These are phyloP conservation scores for Chimonanthus praecox DNA, from an alignment of 164 flowering plant genomes.

Conservation along the genomic window DNA sequence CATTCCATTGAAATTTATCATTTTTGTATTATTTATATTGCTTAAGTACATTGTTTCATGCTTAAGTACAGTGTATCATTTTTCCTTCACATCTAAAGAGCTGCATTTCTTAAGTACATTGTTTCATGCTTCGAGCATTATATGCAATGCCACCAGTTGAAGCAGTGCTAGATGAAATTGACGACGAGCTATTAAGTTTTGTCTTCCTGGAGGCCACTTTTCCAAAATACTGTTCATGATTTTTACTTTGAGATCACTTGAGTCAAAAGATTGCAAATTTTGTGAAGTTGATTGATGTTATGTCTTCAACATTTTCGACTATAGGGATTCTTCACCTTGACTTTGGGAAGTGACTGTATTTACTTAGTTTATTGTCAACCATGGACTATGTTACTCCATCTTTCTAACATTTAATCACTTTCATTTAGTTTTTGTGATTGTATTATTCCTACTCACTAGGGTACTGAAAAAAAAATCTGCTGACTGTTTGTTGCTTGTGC, in stretches of 20 bases:
- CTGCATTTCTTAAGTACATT: too few species aligned
- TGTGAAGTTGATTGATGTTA: neutral
- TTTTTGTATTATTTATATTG: too few species aligned
- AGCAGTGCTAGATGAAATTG: neutral
- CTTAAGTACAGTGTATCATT: too few species aligned
- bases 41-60: too few species aligned
- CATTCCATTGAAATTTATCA: too few species aligned
- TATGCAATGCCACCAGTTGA: too few species aligned
- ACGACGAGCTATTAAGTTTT: neutral
- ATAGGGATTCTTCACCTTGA: neutral
- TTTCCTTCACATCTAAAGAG: too few species aligned
- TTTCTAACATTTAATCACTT: neutral
- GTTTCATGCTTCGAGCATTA: too few species aligned
- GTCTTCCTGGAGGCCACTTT: neutral
- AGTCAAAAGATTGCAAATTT: neutral
- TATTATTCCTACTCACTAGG: neutral
- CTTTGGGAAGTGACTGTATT: neutral
- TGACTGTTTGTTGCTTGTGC: slow-evolving; percentile 2
- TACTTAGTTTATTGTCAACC: neutral
- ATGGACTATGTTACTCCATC: neutral
- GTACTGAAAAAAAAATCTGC: too few species aligned
- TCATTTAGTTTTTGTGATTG: neutral
- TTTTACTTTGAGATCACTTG: too few species aligned
- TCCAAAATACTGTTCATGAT: neutral
- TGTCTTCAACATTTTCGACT: neutral